Evolutionary conservation across 176 grass and related monocot genomes (phyloP), one percentile per base, ranked within the genome.

Genomic region (Oryza meyeriana): DNA sequence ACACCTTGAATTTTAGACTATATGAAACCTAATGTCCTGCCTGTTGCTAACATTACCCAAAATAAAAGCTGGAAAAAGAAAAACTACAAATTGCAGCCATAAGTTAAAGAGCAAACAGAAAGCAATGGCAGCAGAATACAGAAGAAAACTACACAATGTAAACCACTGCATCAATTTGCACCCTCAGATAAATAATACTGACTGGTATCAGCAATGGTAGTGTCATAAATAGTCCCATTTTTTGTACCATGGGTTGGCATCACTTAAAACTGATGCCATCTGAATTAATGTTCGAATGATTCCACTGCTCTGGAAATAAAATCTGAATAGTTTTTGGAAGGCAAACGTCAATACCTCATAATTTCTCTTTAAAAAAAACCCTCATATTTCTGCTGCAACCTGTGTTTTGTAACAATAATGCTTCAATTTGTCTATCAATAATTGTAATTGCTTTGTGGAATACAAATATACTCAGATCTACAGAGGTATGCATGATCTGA

Each of bases 371-470:
- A n/a, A n/a, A n/a, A n/a, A n/a, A n/a, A n/a, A n/a, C n/a, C n/a
- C n/a, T n/a, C 39, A 66, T 47, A 45, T 34, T 47, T 29, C 22
- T 25, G 24, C 42, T 35, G 58, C 40, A 77, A 30, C 61, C n/a
- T 41, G 52, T 52, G 69, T 73, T 44, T 31, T 31, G 29, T 10
- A 62, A 16, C 13, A 44, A 57, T 31, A 57, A 4, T n/a, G 27
- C 64, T 75, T 84, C 44, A 84, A 30, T 63, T 76, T 41, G 38
- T 39, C 24, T 55, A 84, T 3, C 36, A 32, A 55, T 14, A 55
- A 66, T 27, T 24, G 39, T 61, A 66, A 52, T 42, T 64, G 12
- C 36, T 64, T 16, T 35, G 79, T 14, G 83, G 12, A 34, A 85
- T 78, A 34, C 22, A 70, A 52, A 35, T 47, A 1, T 27, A 5